phyloP scores from a whole-genome alignment of 2,329 filamentous ascomycete species.

The Boeremia exigua region DNA sequence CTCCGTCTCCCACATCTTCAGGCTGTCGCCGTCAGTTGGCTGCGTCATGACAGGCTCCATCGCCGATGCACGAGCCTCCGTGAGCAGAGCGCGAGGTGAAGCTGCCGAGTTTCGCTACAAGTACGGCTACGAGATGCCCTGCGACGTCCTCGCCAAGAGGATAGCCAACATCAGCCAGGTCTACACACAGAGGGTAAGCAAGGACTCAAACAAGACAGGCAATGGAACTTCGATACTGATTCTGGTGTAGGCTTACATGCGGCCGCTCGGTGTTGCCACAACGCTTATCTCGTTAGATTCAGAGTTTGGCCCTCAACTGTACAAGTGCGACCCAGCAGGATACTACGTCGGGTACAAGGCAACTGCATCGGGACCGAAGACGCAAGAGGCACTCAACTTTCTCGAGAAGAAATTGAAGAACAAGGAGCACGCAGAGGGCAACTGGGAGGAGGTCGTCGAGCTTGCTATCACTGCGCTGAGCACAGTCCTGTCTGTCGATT shows the following conservation, averaged over 20 bases:
- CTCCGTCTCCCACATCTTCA: slow-evolving; percentile 97
- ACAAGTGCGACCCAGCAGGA: slow-evolving; percentile 97
- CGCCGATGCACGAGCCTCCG: slow-evolving; percentile 91
- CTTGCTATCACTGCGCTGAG: slow-evolving; percentile 93
- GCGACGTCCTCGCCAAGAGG: slow-evolving; percentile 93
- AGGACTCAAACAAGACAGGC: background rate
- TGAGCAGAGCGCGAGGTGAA: slow-evolving; percentile 91
- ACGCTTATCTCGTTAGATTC: slow-evolving; percentile 94
- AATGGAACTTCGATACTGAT: slow-evolving; percentile 37
- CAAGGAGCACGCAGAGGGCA: slow-evolving; percentile 91
- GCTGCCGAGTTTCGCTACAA: slow-evolving; percentile 99
- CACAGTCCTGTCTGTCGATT: slow-evolving; percentile 97
- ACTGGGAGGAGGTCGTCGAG: slow-evolving; percentile 97
- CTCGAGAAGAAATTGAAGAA: slow-evolving; percentile 99
- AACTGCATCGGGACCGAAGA: slow-evolving; percentile 94
- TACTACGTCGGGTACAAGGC: slow-evolving; percentile 99
- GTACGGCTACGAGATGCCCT: slow-evolving; percentile 99
- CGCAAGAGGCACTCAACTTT: slow-evolving; percentile 97
- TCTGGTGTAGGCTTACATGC: slow-evolving; percentile 82
- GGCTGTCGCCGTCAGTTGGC: slow-evolving; percentile 92
- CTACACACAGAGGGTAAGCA: slow-evolving; percentile 89
- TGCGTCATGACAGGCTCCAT: slow-evolving; percentile 99
- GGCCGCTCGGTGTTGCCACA: slow-evolving; percentile 92
- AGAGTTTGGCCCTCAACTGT: slow-evolving; percentile 91
- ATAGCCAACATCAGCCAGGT: slow-evolving; percentile 99